Conservation (phyloP, 164 flowering plant species). For the Echeveria elegans region DNA sequence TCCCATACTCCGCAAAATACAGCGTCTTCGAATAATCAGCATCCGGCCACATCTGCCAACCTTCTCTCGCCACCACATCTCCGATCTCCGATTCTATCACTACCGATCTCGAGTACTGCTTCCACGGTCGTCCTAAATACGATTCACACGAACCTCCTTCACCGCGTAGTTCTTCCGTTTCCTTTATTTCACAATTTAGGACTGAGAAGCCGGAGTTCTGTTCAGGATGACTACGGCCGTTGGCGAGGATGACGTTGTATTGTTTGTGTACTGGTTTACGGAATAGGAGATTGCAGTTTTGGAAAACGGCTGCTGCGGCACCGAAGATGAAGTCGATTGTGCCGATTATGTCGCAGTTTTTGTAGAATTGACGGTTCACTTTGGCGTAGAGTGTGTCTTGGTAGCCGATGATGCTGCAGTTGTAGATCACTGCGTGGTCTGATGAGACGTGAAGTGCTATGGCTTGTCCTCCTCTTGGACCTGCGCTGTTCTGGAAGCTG, state of each 20-base stretch:
- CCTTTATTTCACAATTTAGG: slow-evolving; percentile 58
- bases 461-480: slow-evolving; percentile 72
- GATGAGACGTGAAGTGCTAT: slow-evolving; percentile 76
- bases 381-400: slow-evolving; percentile 78
- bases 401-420: slow-evolving; percentile 49
- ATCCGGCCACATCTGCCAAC: slow-evolving; percentile 78
- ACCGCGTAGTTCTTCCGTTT: slow-evolving; percentile 36
- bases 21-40: slow-evolving; percentile 42
- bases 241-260: slow-evolving; percentile 58
- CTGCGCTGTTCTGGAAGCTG: slow-evolving; percentile 69
- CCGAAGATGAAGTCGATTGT: slow-evolving; percentile 85
- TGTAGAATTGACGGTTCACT: slow-evolving; percentile 74
- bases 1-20: slow-evolving; percentile 64
- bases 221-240: slow-evolving; percentile 39
- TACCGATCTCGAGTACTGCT: slow-evolving; percentile 52
- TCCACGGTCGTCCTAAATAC: slow-evolving; percentile 88
- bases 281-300: slow-evolving; percentile 48
- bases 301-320: slow-evolving; percentile 74
- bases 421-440: slow-evolving; percentile 51
- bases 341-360: slow-evolving; percentile 73
- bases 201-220: slow-evolving; percentile 71
- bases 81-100: slow-evolving; percentile 58
- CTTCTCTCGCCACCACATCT: slow-evolving; percentile 40
- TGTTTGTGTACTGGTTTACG: slow-evolving; percentile 56
- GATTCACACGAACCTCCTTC: slow-evolving; percentile 12